These are phyloP conservation scores for Paraconiothyrium sp. DNA, from an alignment of 2,329 filamentous ascomycete genomes.

Conservation along the genomic window DNA sequence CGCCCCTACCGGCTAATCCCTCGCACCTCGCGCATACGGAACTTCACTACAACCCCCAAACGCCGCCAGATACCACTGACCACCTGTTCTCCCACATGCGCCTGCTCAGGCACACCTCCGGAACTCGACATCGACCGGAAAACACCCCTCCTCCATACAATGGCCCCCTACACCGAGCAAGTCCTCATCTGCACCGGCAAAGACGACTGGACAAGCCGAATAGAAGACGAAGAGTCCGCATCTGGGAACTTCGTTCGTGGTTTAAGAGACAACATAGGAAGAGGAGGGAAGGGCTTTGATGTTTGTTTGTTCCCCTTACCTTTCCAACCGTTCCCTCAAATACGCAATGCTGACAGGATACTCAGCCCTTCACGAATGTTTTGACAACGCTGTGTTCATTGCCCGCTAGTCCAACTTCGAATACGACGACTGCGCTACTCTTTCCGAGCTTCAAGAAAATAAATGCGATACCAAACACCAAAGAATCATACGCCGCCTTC, in stretches of 20 bases:
- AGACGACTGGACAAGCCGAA: slow-evolving; percentile 81
- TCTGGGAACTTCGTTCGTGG: slow-evolving; percentile 69
- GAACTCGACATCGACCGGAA: slow-evolving; percentile 79
- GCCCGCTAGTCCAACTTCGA: slow-evolving; percentile 53
- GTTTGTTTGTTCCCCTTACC: slow-evolving; percentile 50
- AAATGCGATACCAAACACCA: slow-evolving; percentile 72
- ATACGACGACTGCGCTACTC: slow-evolving; percentile 67
- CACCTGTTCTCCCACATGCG: slow-evolving; percentile 69
- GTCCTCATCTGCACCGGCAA: slow-evolving; percentile 84
- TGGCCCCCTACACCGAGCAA: slow-evolving; percentile 81
- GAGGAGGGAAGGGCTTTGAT: slow-evolving; percentile 56
- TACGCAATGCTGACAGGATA: not conserved
- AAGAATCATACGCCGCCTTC: slow-evolving; percentile 63
- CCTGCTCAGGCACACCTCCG: slow-evolving; percentile 72
- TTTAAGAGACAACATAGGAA: slow-evolving; percentile 66
- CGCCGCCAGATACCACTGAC: slow-evolving; percentile 32
- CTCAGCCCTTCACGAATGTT: slow-evolving; percentile 83
- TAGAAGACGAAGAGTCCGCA: slow-evolving; percentile 77
- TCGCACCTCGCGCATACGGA: slow-evolving; percentile 10
- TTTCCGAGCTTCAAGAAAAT: slow-evolving; percentile 87
- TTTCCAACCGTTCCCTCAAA: not conserved
- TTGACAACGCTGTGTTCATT: slow-evolving; percentile 82
- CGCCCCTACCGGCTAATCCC: not conserved
- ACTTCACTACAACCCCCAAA: slow-evolving; percentile 16
- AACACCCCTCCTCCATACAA: slow-evolving; percentile 76